Percentiles rank a stretch among this genome's conserved stretches.
phyloP scores from a whole-genome alignment of 371 early-diverging fungal species.

The Lichtheimia corymbifera region DNA sequence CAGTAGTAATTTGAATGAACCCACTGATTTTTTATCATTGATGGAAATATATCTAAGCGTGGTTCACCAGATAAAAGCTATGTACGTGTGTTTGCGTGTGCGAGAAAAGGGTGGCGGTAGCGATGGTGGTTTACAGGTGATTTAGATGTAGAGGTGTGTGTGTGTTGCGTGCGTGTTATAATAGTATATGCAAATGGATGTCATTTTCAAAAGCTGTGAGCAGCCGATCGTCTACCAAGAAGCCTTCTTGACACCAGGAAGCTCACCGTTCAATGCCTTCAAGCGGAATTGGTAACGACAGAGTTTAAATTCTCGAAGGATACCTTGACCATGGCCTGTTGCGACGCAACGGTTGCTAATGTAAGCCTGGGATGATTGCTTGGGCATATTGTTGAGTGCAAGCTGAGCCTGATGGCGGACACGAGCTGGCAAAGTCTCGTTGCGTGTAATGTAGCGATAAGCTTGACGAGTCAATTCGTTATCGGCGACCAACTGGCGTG shows the following conservation, averaged over 20 bases:
- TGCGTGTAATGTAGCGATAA: slow-evolving; percentile 79
- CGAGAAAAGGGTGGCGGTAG: too few species aligned
- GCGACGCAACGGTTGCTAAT: slow-evolving; percentile 81
- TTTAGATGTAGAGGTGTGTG: not conserved
- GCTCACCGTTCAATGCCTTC: slow-evolving; percentile 79
- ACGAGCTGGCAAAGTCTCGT: slow-evolving; percentile 75
- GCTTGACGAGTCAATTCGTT: slow-evolving; percentile 78
- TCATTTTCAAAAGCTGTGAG: not conserved
- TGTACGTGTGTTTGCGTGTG: too few species aligned
- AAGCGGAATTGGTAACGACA: slow-evolving; percentile 84
- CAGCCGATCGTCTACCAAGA: slow-evolving; percentile 64
- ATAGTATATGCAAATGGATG: not conserved
- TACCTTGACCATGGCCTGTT: slow-evolving; percentile 84
- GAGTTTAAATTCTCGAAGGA: slow-evolving; percentile 77
- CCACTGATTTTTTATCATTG: too few species aligned
- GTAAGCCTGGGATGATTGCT: slow-evolving; percentile 65
- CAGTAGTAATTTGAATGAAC: too few species aligned
- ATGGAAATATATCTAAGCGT: too few species aligned
- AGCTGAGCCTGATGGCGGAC: slow-evolving; percentile 84
- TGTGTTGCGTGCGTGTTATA: not conserved
- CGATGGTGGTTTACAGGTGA: too few species aligned
- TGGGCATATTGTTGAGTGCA: slow-evolving; percentile 74
- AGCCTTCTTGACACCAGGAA: slow-evolving; percentile 84
- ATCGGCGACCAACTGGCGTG: slow-evolving; percentile 68
- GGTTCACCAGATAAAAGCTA: too few species aligned